phyloP scores from a whole-genome alignment of 2,329 filamentous ascomycete species.

The Diatrype stigma region DNA sequence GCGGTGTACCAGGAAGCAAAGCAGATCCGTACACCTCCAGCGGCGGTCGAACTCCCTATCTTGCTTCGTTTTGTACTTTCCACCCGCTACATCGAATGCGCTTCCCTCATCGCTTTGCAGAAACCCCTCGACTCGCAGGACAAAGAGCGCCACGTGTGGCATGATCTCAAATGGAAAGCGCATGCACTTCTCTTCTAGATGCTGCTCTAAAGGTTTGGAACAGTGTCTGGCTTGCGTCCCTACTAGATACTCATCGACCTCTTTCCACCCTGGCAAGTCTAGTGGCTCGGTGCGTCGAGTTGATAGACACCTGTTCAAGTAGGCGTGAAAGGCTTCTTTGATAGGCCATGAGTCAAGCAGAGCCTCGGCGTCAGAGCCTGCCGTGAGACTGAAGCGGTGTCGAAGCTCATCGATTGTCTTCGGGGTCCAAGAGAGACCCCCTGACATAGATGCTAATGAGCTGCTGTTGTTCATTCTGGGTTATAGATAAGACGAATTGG shows the following conservation, averaged over 20 bases:
- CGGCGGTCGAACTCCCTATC: background rate
- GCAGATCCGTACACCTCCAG: background rate
- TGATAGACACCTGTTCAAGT: background rate
- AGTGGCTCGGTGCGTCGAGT: background rate
- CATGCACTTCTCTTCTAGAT: background rate
- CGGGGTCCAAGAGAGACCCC: background rate
- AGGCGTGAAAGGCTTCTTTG: background rate
- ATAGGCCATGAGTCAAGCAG: background rate
- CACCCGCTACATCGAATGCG: background rate
- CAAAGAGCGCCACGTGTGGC: background rate
- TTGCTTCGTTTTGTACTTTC: background rate
- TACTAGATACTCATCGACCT: background rate
- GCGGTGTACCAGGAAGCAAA: background rate
- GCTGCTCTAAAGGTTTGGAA: background rate
- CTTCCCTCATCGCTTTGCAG: background rate
- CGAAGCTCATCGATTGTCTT: background rate
- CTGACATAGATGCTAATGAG: no score
- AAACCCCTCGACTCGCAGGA: background rate
- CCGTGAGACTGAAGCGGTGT: background rate
- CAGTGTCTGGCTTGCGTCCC: background rate
- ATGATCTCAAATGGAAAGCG: background rate
- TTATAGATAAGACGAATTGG: no score
- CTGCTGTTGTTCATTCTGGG: no score
- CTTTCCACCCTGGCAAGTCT: background rate
- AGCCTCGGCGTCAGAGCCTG: background rate